Evolutionary conservation across 805 yeast species (phyloP), one percentile per base, ranked within the genome.

Genomic region (Sugiyamaella boreocaroliniensis): DNA sequence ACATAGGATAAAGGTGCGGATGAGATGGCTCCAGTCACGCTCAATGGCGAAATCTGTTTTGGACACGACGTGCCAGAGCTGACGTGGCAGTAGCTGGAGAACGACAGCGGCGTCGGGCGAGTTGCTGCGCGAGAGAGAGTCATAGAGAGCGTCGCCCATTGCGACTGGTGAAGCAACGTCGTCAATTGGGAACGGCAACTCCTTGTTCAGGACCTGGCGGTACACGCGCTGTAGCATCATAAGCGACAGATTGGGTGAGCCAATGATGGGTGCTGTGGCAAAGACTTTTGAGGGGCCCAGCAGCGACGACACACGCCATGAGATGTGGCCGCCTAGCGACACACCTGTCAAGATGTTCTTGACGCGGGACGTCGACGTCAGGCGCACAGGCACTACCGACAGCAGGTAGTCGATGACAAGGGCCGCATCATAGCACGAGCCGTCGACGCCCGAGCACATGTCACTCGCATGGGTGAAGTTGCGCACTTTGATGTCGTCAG

Each of bases 301-400:
- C 40, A 47, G 22, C 10, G 60, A 18, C 71, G 80, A 63, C 66
- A 72, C 58, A 75, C 64, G 65, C 69, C 78, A 77, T 29, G 75
- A 69, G n/a, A 75, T 69, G 63, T 81, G 84, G 0, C 80, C 86
- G 2, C 85, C 85, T 45, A 80, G 68, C 0, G 84, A 79, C 42
- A 70, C 70, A 1, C 86, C 86, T 11, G 73, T 59, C 29, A 77
- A 64, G 43, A 76, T 70, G 61, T 74, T 55, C 41, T 55, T 50
- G 16, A 75, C 53, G 47, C 54, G 22, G 29, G 51, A 41, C 41
- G 64, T 61, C 51, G 70, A 49, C 58, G 63, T 45, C 37, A 29
- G 12, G 20, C 26, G 16, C 10, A 51, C 29, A 59, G 64, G 59
- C 63, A 72, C 50, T 63, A 57, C 58, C 14, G 46, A 22, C 6